phyloP scores from a whole-genome alignment of 139 green algal genomes.

The Astrephomene gubernaculifera region DNA sequence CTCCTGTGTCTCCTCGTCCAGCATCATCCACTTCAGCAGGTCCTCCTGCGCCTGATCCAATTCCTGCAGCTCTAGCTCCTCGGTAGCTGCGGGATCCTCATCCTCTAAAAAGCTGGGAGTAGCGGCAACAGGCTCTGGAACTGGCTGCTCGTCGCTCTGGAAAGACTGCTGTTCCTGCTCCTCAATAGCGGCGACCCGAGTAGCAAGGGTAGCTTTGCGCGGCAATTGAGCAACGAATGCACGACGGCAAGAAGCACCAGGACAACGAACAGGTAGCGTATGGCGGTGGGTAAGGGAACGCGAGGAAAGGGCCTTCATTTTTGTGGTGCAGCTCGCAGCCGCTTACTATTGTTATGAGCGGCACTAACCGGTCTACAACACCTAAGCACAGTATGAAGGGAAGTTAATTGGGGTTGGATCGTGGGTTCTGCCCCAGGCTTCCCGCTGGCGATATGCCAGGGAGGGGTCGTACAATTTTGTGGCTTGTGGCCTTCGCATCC shows the following conservation, averaged over 20 bases:
- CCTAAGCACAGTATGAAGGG: too few species aligned
- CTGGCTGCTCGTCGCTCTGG: constrained; percentile 49
- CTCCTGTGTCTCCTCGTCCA: constrained; percentile 56
- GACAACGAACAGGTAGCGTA: not conserved
- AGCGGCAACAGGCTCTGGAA: not conserved
- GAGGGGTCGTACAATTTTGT: too few species aligned
- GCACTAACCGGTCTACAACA: too few species aligned
- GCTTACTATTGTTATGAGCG: too few species aligned
- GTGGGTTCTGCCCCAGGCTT: too few species aligned
- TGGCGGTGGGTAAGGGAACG: constrained; percentile 9
- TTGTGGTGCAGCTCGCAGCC: too few species aligned
- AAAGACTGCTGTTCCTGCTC: constrained; percentile 51
- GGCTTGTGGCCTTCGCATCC: too few species aligned
- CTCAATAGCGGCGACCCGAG: constrained; percentile 57
- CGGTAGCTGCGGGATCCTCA: constrained; percentile 30
- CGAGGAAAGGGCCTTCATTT: constrained; percentile 37
- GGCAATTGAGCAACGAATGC: constrained; percentile 15
- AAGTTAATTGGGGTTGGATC: too few species aligned
- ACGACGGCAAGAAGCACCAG: not conserved
- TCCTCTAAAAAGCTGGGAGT: constrained; percentile 4
- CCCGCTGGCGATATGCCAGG: too few species aligned
- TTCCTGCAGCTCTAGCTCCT: constrained; percentile 59
- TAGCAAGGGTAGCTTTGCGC: constrained; percentile 15
- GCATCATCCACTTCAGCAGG: constrained; percentile 68
- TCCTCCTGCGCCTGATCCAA: constrained; percentile 67